phyloP scores from a whole-genome alignment of 768 basidiomycete species.

The Suillus spraguei region DNA sequence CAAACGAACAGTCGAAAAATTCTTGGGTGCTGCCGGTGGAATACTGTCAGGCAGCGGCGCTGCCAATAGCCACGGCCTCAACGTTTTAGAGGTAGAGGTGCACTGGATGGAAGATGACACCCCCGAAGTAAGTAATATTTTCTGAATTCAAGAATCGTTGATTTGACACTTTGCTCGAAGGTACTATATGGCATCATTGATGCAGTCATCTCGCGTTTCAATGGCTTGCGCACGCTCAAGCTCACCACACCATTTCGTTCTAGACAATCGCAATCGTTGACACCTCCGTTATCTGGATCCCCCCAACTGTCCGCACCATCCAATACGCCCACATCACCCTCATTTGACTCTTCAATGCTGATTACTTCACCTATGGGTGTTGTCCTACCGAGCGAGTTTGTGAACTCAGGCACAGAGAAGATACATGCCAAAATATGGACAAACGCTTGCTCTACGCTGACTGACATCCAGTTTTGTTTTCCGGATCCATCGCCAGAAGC shows the following conservation, averaged over 20 bases:
- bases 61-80: constrained; percentile 17
- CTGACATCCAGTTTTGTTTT: constrained; percentile 33
- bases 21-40: constrained; percentile 28
- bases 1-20: constrained; percentile 35
- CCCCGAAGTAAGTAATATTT: constrained; percentile 26
- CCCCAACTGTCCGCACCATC: constrained; percentile 14
- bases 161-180: constrained; percentile 16
- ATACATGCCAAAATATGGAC: constrained; percentile 33
- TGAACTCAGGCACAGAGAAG: constrained; percentile 28
- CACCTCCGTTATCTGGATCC: constrained; percentile 9
- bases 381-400: constrained; percentile 27
- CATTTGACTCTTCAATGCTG: constrained; percentile 1
- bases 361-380: neutral
- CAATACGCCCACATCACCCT: neutral
- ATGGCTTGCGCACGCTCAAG: constrained; percentile 30
- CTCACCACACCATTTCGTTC: constrained; percentile 35
- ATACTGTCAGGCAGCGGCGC: constrained; percentile 19
- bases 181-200: constrained; percentile 32
- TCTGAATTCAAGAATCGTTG: neutral
- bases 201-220: constrained; percentile 34
- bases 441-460: constrained; percentile 26
- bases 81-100: constrained; percentile 31
- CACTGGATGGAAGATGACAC: constrained; percentile 30
- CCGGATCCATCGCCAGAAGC: constrained; percentile 26
- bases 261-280: constrained; percentile 18